Evolutionary conservation across 164 flowering plant genomes (phyloP).

Genomic region (Chimonanthus salicifolius): DNA sequence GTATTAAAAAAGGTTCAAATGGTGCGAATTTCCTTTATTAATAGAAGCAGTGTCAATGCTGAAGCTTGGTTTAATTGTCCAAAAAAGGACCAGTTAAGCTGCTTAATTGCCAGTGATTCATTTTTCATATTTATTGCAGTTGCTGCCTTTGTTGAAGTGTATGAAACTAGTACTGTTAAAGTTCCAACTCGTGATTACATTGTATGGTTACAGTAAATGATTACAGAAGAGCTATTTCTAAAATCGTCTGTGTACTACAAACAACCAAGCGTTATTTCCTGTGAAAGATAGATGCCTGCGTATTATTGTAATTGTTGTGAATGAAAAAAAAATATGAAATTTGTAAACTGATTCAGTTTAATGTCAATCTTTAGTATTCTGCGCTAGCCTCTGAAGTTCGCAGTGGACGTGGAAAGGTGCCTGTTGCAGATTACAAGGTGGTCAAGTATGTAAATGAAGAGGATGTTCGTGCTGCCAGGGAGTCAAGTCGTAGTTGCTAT

Average conservation of each 20-base stretch:
- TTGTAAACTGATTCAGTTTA: conserved; percentile 3
- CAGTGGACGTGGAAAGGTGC: conserved; percentile 86
- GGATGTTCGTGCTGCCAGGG: conserved; percentile 20
- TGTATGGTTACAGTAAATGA: too few relatives aligned
- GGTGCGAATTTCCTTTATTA: not conserved
- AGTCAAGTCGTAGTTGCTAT: conserved; percentile 64
- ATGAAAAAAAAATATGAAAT: not conserved
- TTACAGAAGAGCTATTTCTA: not conserved
- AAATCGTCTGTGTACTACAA: not conserved
- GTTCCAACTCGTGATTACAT: too few relatives aligned
- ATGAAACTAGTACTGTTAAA: not conserved
- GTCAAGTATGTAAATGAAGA: conserved; percentile 50
- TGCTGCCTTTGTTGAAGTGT: not conserved
- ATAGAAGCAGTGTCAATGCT: not conserved
- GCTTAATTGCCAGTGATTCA: not conserved
- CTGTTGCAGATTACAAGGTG: conserved; percentile 97
- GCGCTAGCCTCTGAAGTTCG: conserved; percentile 62
- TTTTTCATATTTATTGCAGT: not conserved
- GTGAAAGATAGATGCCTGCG: too few relatives aligned
- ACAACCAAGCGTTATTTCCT: too few relatives aligned
- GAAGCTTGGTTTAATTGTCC: not conserved
- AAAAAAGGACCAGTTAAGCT: not conserved
- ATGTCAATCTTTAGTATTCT: conserved; percentile 55
- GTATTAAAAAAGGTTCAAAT: not conserved
- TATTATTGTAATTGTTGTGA: too few relatives aligned